phyloP scores from a whole-genome alignment of 1,284 basidiomycete genomes.

The Ganoderma multipileum region DNA sequence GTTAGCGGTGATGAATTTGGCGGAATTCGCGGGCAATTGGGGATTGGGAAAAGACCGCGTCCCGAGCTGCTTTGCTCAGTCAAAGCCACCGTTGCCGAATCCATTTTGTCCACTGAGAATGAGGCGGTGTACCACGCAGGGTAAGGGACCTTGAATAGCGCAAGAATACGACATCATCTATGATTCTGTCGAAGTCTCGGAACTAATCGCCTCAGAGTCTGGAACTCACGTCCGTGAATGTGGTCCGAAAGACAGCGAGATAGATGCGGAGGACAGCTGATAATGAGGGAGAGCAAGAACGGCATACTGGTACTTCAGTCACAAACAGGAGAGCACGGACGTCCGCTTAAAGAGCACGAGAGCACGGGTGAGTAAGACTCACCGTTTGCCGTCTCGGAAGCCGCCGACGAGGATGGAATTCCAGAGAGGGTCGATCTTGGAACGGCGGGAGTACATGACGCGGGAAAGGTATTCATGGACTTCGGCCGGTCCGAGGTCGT shows the following conservation, averaged over 20 bases:
- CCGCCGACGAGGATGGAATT: slow-evolving; percentile 96
- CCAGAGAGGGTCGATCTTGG: slow-evolving; percentile 95
- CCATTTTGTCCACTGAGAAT: neutral
- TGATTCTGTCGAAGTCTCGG: neutral
- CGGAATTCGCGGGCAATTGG: neutral
- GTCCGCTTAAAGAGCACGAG: neutral
- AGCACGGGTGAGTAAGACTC: slow-evolving; percentile 30
- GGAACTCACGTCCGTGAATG: neutral
- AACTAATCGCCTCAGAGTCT: neutral
- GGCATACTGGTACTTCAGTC: slow-evolving; percentile 1
- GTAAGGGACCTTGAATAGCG: neutral
- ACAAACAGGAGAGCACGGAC: neutral
- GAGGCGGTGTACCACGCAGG: neutral
- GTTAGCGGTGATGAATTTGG: neutral
- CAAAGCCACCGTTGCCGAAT: neutral
- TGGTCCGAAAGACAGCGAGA: neutral
- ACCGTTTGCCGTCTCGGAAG: slow-evolving; percentile 82
- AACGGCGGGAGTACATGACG: slow-evolving; percentile 90
- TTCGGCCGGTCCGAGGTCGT: slow-evolving; percentile 86
- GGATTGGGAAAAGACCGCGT: neutral
- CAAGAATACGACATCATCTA: neutral
- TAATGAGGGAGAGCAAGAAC: neutral
- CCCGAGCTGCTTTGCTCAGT: neutral
- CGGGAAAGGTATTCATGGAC: slow-evolving; percentile 94
- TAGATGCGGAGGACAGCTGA: neutral